Base-by-base conservation (phyloP, 257 asterid genomes). In the Solanum dulcamara region DNA sequence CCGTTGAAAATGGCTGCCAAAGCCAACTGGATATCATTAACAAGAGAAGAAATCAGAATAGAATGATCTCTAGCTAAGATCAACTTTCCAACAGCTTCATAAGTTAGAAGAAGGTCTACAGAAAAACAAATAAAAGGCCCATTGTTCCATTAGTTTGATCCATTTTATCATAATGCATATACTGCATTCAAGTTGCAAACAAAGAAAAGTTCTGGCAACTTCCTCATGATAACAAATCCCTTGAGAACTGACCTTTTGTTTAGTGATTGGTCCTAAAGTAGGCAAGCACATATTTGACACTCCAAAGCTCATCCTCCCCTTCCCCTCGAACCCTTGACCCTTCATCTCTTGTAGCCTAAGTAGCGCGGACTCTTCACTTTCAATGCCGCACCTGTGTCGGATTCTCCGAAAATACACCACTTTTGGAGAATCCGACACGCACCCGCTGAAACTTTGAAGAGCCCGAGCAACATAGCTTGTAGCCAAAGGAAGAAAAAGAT, bases 1-100 rank as follows among this genome's bases (percentile, higher is more conserved):
- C 90, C 96, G 98, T 86, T 93, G 97, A 90, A 94, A 89, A 87
- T 94, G 95, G 93, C 98, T 97, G 98, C 93, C 93, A 94, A 95
- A 94, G 93, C 92, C 94, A 95, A 93, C 95, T 91, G 95, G 93
- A 89, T 91, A 92, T 94, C 96, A 94, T 85, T 92, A 95, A 84
- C 93, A 91, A 91, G 92, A 91, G 90, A 86, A 89, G 85, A 90
- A 93, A 92, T 89, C 93, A 93, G 93, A 88, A 91, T 87, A 88
- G 44, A 88, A 85, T 85, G 86, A 83, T 85, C 90, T 85, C 87
- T 79, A 81, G 74, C 85, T 71, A 84, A 81, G 88, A 87, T 80
- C 64, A n/a, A 77, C 62, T 46, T 77, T 48, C 83, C 83, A 77
- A 48, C 64, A 77, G 42, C 62, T 77, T 26, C 83, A 77, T 5